These are phyloP conservation scores for Sporobolomyces phaffii DNA, from an alignment of 768 basidiomycete genomes.

Conservation along the genomic window DNA sequence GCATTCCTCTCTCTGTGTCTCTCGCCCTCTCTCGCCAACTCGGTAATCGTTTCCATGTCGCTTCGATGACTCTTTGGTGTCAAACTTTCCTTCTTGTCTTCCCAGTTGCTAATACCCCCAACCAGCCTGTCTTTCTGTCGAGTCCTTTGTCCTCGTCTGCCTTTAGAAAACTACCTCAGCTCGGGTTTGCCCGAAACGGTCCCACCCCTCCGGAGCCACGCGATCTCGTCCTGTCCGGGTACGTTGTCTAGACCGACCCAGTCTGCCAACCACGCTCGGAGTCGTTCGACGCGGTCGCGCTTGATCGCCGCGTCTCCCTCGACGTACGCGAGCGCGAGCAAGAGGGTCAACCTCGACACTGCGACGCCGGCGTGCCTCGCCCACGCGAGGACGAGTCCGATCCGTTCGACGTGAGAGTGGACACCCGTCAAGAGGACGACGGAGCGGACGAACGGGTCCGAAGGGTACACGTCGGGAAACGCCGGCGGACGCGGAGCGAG, in stretches of 20 bases:
- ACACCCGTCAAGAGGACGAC: conserved; percentile 34
- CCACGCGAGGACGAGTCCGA: conserved; percentile 33
- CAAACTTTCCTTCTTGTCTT: too few species aligned
- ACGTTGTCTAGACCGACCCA: conserved; percentile 25
- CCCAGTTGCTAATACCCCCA: too few species aligned
- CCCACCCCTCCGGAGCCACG: conserved; percentile 28
- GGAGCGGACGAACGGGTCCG: conserved; percentile 25
- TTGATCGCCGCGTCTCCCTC: conserved; percentile 23
- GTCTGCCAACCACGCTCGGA: conserved; percentile 2
- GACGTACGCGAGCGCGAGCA: conserved; percentile 24
- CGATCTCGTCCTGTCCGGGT: conserved; percentile 29
- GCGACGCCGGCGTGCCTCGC: conserved; percentile 7
- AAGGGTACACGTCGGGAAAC: conserved; percentile 24
- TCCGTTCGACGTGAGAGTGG: conserved; percentile 9
- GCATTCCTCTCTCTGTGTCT: too few species aligned
- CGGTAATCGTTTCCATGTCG: too few species aligned
- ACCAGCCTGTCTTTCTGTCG: too few species aligned
- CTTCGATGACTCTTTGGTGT: too few species aligned
- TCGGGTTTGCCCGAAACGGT: background rate
- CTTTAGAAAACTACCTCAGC: background rate
- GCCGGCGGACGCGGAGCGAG: conserved; percentile 5
- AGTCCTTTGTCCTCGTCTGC: too few species aligned
- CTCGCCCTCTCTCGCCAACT: too few species aligned
- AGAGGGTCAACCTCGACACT: conserved; percentile 12
- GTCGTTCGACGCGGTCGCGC: background rate